Percentiles rank a stretch among this genome's conserved stretches.
These are phyloP conservation scores for Mimosa pudica DNA, from an alignment of 306 rosid genomes.

Conservation along the genomic window DNA sequence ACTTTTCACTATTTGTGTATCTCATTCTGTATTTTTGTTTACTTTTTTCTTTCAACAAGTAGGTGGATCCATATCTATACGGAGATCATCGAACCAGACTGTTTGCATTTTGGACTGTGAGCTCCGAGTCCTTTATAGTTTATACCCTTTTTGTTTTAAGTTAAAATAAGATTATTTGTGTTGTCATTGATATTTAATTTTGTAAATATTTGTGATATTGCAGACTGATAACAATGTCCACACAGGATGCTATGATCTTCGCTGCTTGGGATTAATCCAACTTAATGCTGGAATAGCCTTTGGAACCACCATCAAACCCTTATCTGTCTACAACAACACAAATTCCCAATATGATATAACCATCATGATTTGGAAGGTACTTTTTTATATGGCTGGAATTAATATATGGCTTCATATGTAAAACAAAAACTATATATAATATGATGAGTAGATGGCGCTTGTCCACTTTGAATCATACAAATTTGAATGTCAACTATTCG, in stretches of 20 bases:
- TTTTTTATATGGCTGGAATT: too few species aligned
- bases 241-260: conserved; percentile 64
- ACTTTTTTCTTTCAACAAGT: conserved; percentile 14
- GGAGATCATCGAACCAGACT: conserved; percentile 58
- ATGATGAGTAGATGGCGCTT: too few species aligned
- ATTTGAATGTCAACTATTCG: too few species aligned
- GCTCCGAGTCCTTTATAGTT: neutral
- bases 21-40: conserved; percentile 17
- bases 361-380: conserved; percentile 63
- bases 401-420: too few species aligned
- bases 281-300: conserved; percentile 49
- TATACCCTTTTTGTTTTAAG: neutral
- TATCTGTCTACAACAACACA: conserved; percentile 41
- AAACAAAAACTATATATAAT: too few species aligned
- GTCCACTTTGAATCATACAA: too few species aligned
- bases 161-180: neutral
- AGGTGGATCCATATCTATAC: conserved; percentile 54
- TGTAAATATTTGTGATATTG: conserved; percentile 11
- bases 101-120: conserved; percentile 52
- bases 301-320: conserved; percentile 52
- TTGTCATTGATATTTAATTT: neutral
- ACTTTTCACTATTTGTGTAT: neutral
- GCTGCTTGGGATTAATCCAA: conserved; percentile 60
- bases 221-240: conserved; percentile 42
- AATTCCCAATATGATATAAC: conserved; percentile 52